Conservation (phyloP, 225 moss, liverwort and hornwort genomes). For the Polytrichum formosum region DNA sequence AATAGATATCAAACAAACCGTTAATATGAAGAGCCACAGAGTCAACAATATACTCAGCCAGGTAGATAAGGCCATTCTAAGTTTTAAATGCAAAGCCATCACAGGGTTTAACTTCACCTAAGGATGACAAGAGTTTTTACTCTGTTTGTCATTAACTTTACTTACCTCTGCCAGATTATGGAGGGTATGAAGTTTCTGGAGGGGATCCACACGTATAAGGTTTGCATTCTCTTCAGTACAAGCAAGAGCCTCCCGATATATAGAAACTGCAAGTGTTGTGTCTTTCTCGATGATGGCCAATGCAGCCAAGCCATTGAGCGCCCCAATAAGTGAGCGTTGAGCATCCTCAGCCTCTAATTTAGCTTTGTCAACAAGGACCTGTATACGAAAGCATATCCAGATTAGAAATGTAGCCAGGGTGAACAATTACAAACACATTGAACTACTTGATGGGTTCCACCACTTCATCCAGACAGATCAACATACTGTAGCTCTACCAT, state of each 20-base stretch:
- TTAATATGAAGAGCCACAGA: no score
- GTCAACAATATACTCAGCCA: no score
- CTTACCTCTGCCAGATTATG: constrained; percentile 80
- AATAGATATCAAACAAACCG: no score
- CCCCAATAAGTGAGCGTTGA: constrained; percentile 79
- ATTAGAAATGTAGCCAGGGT: constrained; percentile 4
- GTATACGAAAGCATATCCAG: constrained; percentile 11
- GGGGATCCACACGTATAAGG: constrained; percentile 82
- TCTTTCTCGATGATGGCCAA: constrained; percentile 73
- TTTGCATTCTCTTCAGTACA: constrained; percentile 71
- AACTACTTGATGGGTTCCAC: constrained; percentile 4
- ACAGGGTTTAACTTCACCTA: no score
- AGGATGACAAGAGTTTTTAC: no score
- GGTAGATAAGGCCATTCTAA: no score
- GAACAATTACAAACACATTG: neutral
- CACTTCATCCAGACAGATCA: no score
- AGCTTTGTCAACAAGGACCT: constrained; percentile 85
- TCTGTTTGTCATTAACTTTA: neutral
- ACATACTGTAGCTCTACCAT: no score
- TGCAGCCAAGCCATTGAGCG: constrained; percentile 90
- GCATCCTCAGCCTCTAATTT: constrained; percentile 80
- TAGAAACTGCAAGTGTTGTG: constrained; percentile 63
- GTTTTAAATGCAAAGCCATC: no score
- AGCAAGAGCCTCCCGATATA: constrained; percentile 83
- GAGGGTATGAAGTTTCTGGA: constrained; percentile 93